Conservation (phyloP, 805 yeast genomes). For the Wickerhamiella azymoides region DNA sequence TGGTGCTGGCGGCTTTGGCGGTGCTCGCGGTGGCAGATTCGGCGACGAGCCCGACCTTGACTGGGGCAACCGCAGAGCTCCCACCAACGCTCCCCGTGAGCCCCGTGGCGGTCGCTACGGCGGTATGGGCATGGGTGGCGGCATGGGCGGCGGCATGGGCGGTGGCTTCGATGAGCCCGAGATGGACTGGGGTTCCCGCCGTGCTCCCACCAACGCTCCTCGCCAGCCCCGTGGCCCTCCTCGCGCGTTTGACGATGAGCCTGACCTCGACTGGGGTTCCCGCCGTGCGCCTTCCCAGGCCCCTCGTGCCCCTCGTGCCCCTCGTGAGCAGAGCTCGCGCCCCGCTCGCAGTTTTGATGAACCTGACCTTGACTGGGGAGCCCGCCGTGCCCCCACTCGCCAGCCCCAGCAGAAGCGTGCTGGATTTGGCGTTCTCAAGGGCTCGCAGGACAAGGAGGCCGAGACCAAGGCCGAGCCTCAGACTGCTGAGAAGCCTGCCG, state of each 20-base stretch:
- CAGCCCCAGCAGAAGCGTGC: conserved; percentile 16
- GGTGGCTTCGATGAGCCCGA: conserved; percentile 13
- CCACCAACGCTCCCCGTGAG: conserved; percentile 8
- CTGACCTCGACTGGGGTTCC: conserved; percentile 17
- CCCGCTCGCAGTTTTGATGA: conserved; percentile 23
- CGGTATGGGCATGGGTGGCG: not conserved
- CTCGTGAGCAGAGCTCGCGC: not conserved
- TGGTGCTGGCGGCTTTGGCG: conserved; percentile 19
- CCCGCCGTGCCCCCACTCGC: conserved; percentile 13
- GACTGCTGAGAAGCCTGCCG: not conserved
- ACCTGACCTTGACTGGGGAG: conserved; percentile 37
- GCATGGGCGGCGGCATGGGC: not conserved
- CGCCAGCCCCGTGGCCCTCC: conserved; percentile 22
- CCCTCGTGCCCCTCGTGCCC: conserved; percentile 6
- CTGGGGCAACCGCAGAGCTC: conserved; percentile 16
- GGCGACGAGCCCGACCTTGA: conserved; percentile 14
- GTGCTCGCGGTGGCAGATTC: conserved; percentile 6
- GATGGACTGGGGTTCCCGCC: conserved; percentile 32
- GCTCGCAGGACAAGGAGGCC: conserved; percentile 14
- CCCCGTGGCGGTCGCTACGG: conserved; percentile 5
- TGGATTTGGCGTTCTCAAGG: conserved; percentile 17
- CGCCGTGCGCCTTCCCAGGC: conserved; percentile 14
- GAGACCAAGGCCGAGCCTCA: conserved; percentile 10
- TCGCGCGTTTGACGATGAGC: conserved; percentile 5
- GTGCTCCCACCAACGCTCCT: conserved; percentile 15